These are phyloP conservation scores for Pseudocercospora pini-densiflorae DNA, from an alignment of 2,329 filamentous ascomycete genomes.

Conservation along the genomic window DNA sequence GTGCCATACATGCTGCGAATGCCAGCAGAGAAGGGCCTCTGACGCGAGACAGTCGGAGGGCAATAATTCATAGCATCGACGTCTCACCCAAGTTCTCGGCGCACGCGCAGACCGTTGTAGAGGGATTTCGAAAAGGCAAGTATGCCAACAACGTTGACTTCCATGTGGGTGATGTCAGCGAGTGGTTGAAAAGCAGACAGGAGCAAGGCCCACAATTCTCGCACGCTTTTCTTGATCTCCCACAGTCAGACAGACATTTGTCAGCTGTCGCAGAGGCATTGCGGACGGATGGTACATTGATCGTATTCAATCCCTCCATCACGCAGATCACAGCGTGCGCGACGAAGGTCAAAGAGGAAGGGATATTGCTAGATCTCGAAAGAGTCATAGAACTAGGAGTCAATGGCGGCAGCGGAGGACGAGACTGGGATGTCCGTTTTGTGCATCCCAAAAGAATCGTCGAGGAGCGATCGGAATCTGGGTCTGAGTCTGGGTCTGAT, in stretches of 20 bases:
- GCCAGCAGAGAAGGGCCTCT: constrained; percentile 47
- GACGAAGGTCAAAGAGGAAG: constrained; percentile 56
- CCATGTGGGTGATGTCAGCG: constrained; percentile 68
- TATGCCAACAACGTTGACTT: constrained; percentile 76
- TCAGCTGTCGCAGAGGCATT: constrained; percentile 61
- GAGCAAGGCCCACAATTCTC: constrained; percentile 60
- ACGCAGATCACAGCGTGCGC: constrained; percentile 75
- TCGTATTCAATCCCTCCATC: constrained; percentile 77
- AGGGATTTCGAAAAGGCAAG: constrained; percentile 69
- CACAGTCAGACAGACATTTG: constrained; percentile 61
- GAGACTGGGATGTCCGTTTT: constrained; percentile 67
- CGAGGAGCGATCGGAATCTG: constrained; percentile 7
- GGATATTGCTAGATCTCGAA: constrained; percentile 62
- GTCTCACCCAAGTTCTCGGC: constrained; percentile 64
- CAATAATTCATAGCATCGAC: constrained; percentile 77
- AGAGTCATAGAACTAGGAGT: constrained; percentile 62
- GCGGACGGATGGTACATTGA: constrained; percentile 65
- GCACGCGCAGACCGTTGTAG: constrained; percentile 67
- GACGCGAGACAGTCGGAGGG: constrained; percentile 55
- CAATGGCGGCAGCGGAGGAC: constrained; percentile 57
- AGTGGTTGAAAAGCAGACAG: constrained; percentile 60
- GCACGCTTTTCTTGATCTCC: constrained; percentile 75
- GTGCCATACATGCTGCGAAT: constrained; percentile 77
- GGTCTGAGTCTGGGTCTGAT: background rate
- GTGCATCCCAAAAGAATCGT: constrained; percentile 43